These are phyloP conservation scores for Gyromitra esculenta DNA, from an alignment of 2,329 filamentous ascomycete species.

Conservation along the genomic window DNA sequence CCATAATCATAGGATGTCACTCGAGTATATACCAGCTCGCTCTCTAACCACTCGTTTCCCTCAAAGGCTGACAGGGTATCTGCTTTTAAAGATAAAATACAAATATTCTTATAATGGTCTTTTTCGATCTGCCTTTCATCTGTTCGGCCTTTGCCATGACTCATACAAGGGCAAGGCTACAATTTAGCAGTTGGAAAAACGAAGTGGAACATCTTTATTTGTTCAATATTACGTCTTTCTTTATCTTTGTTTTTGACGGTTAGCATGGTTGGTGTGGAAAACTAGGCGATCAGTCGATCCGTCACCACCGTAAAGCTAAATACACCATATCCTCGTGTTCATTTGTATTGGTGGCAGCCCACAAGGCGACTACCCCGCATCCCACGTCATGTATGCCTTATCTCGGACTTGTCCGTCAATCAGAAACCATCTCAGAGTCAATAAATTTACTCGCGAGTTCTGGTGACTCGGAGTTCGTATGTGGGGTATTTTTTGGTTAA, in stretches of 20 bases:
- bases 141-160: neutral
- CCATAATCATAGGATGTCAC: slow-evolving; percentile 5
- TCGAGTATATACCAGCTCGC: neutral
- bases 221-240: neutral
- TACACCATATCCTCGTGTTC: slow-evolving; percentile 10
- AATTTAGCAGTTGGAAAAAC: neutral
- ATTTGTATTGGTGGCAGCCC: neutral
- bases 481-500: slow-evolving; percentile 18
- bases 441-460: neutral
- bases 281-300: no score
- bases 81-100: no score
- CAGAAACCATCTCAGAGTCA: neutral
- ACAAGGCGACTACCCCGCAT: slow-evolving; percentile 18
- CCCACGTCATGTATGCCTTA: neutral
- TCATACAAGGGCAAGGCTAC: neutral
- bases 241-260: neutral
- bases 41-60: neutral
- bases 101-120: no score
- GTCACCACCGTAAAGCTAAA: neutral
- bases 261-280: neutral
- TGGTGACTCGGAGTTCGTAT: slow-evolving; percentile 4
- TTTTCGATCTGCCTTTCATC: neutral
- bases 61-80: neutral
- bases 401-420: slow-evolving; percentile 4
- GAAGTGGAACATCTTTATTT: neutral